These are phyloP conservation scores for Metarhizium humberi DNA, from an alignment of 2,329 filamentous ascomycete genomes.

Conservation along the genomic window DNA sequence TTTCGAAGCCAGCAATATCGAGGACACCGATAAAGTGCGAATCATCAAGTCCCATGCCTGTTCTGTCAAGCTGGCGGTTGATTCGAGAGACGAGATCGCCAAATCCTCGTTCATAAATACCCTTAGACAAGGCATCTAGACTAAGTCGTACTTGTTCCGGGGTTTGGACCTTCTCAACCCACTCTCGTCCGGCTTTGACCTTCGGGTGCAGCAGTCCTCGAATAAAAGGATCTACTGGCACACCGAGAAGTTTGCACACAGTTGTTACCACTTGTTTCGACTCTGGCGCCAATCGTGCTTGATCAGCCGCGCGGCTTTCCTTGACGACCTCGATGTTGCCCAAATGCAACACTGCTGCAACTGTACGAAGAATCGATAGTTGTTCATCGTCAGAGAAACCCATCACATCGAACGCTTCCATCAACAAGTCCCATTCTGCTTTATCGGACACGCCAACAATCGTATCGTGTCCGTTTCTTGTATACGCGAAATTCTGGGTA, in stretches of 20 bases:
- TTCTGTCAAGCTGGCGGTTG: slow-evolving; percentile 85
- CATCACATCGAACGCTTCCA: slow-evolving; percentile 94
- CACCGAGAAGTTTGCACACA: slow-evolving; percentile 77
- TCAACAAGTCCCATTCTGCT: slow-evolving; percentile 80
- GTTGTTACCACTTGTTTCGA: slow-evolving; percentile 65
- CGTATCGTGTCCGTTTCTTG: slow-evolving; percentile 79
- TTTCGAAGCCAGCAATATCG: slow-evolving; percentile 98
- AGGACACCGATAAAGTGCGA: slow-evolving; percentile 95
- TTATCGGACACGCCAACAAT: slow-evolving; percentile 84
- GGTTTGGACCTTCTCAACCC: slow-evolving; percentile 97
- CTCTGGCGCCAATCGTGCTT: slow-evolving; percentile 72
- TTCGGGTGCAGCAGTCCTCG: slow-evolving; percentile 83
- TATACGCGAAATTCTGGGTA: slow-evolving; percentile 86
- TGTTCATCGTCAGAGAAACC: slow-evolving; percentile 84
- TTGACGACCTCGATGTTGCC: slow-evolving; percentile 87
- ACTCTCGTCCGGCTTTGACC: slow-evolving; percentile 92
- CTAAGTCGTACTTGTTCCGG: slow-evolving; percentile 89
- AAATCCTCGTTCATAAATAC: slow-evolving; percentile 94
- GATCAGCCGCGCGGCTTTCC: slow-evolving; percentile 83
- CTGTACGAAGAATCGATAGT: slow-evolving; percentile 68
- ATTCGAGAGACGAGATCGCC: slow-evolving; percentile 87
- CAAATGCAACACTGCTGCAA: slow-evolving; percentile 86
- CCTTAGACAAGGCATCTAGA: slow-evolving; percentile 87
- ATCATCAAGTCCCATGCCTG: slow-evolving; percentile 73
- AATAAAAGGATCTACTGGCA: slow-evolving; percentile 75